A percentile compares a stretch with the other conserved stretches of the same genome.
phyloP scores from a whole-genome alignment of 192 early-diverging fungal genomes.

The Linnemannia zychae region DNA sequence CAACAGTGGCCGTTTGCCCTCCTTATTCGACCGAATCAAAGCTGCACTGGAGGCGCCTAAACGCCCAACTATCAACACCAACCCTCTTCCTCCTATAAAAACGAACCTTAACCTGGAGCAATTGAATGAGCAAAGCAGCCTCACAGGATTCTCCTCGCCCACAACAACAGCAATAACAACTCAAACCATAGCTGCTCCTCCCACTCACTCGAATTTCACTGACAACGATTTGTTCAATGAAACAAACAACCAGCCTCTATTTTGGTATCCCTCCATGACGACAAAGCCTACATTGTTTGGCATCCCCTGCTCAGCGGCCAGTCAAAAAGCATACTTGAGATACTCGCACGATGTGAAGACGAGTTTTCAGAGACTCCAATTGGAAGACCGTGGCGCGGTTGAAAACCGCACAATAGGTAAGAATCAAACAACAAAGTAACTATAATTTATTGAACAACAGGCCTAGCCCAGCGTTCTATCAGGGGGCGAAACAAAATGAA shows the following conservation, averaged over 20 bases:
- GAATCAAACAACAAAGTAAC: background rate
- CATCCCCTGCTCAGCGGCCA: slow-evolving; percentile 29
- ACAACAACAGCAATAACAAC: background rate
- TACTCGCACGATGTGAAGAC: slow-evolving; percentile 16
- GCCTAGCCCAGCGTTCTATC: background rate
- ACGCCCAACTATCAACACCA: slow-evolving; percentile 30
- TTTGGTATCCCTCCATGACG: background rate
- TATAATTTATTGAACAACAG: background rate
- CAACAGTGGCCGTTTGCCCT: slow-evolving; percentile 20
- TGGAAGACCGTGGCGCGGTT: slow-evolving; percentile 31
- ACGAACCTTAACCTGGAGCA: slow-evolving; percentile 1
- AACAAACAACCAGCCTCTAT: background rate
- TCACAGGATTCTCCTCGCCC: background rate
- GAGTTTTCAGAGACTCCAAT: slow-evolving; percentile 32
- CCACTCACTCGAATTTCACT: background rate
- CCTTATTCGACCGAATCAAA: slow-evolving; percentile 42
- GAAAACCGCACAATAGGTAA: slow-evolving; percentile 53
- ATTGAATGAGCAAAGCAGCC: background rate
- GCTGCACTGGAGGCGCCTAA: slow-evolving; percentile 37
- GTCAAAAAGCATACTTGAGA: slow-evolving; percentile 37
- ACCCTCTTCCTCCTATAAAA: slow-evolving; percentile 3
- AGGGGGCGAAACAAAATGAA: background rate
- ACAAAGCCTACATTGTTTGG: slow-evolving; percentile 27
- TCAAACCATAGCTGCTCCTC: background rate
- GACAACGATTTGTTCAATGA: background rate